These are phyloP conservation scores for Penicillium verhagenii DNA, from an alignment of 495 filamentous ascomycete genomes.

Conservation along the genomic window DNA sequence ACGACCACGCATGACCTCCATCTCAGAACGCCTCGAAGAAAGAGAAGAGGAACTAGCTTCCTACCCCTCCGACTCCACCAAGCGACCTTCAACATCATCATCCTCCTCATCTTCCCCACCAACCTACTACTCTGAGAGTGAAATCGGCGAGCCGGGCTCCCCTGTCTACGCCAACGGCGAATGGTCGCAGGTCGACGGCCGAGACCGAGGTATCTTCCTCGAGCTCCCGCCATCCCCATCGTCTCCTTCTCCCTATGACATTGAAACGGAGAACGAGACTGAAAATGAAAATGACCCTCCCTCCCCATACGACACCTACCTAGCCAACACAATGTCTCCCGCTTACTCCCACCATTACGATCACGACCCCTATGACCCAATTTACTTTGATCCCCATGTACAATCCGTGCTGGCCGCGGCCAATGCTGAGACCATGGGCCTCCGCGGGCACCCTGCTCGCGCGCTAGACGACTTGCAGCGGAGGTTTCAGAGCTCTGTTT, in stretches of 20 bases:
- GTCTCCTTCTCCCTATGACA: constrained; percentile 1
- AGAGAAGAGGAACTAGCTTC: constrained; percentile 12
- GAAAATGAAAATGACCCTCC: not conserved
- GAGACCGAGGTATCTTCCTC: constrained; percentile 26
- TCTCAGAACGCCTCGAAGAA: constrained; percentile 26
- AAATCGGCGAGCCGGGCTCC: constrained; percentile 41
- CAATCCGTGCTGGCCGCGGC: constrained; percentile 31
- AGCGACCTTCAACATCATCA: too few species aligned
- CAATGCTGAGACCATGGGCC: constrained; percentile 29
- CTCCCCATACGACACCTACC: constrained; percentile 16
- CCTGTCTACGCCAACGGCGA: constrained; percentile 34
- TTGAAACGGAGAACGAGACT: not conserved
- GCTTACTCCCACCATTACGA: constrained; percentile 9
- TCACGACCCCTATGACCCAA: constrained; percentile 20
- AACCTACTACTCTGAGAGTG: constrained; percentile 24
- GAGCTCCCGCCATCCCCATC: constrained; percentile 6
- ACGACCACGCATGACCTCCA: constrained; percentile 27
- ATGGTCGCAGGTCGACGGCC: constrained; percentile 26
- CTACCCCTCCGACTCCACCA: constrained; percentile 10
- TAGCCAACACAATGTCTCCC: constrained; percentile 19
- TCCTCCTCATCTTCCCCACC: constrained; percentile 23
- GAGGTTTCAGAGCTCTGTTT: constrained; percentile 15
- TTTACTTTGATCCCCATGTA: constrained; percentile 28
- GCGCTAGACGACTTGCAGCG: constrained; percentile 29
- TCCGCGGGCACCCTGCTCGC: constrained; percentile 18